Evolutionary conservation across 495 filamentous ascomycete genomes (phyloP).

Genomic region (Xylaria telfairii): DNA sequence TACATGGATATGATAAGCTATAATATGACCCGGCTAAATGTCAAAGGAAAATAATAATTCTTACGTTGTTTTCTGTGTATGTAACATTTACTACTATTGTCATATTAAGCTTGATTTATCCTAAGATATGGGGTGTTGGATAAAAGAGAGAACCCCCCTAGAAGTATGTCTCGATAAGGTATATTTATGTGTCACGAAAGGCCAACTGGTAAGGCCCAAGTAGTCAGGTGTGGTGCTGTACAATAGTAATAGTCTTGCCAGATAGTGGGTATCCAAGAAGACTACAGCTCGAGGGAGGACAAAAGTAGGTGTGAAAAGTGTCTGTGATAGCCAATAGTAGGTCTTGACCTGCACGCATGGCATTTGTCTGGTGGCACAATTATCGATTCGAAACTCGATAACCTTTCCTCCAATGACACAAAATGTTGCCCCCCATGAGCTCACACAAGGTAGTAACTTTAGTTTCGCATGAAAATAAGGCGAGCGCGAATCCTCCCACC

Average conservation of each 20-base stretch:
- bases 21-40: background rate
- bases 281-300: background rate
- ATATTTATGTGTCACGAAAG: background rate
- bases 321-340: slow-evolving; percentile 5
- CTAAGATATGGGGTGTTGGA: background rate
- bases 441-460: background rate
- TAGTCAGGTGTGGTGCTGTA: background rate
- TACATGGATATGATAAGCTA: background rate
- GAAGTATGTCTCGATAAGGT: background rate
- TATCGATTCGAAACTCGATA: slow-evolving; percentile 5
- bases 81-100: background rate
- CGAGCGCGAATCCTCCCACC: background rate
- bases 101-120: background rate
- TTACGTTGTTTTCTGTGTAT: background rate
- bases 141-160: background rate
- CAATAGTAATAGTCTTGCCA: background rate
- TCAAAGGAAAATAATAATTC: background rate
- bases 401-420: too few relatives aligned
- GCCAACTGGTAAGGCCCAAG: too few relatives aligned
- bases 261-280: background rate
- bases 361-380: slow-evolving; percentile 1
- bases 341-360: background rate
- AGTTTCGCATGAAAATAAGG: background rate
- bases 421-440: background rate
- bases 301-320: background rate